A percentile compares a stretch with the other conserved stretches of the same genome.
Conservation (phyloP, 495 filamentous ascomycete species). For the Letharia lupina region DNA sequence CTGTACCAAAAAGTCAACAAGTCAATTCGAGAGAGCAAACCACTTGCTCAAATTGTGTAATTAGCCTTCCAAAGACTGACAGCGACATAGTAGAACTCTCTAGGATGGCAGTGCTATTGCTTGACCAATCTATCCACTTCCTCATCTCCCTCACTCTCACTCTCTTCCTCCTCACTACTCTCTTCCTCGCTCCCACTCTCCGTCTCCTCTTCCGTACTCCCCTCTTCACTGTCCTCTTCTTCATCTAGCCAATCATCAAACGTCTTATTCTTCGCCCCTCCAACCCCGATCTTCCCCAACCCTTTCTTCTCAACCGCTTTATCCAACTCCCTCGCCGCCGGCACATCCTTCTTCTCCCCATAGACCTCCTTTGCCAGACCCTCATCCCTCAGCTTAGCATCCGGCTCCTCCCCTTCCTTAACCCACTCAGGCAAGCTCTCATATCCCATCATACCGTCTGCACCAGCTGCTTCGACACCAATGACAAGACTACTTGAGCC, state of each 20-base stretch:
- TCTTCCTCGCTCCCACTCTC: conserved; percentile 42
- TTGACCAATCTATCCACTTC: conserved; percentile 24
- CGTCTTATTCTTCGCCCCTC: conserved; percentile 45
- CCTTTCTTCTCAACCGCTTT: conserved; percentile 39
- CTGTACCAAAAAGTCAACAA: no score
- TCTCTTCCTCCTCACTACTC: conserved; percentile 26
- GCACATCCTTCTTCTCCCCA: conserved; percentile 30
- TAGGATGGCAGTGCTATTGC: not conserved
- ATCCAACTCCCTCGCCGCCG: conserved; percentile 60
- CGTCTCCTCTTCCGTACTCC: conserved; percentile 38
- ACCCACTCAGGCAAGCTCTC: conserved; percentile 79
- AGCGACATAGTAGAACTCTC: not conserved
- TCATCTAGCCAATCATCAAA: conserved; percentile 87
- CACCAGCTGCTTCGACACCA: conserved; percentile 55
- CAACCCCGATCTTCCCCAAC: conserved; percentile 29
- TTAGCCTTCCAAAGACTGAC: not conserved
- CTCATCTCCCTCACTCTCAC: conserved; percentile 28
- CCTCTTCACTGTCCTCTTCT: conserved; percentile 41
- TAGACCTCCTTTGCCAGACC: conserved; percentile 28
- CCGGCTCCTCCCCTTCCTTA: conserved; percentile 66
- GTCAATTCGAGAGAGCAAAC: not conserved
- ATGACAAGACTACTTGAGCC: conserved; percentile 80
- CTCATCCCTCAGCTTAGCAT: conserved; percentile 57
- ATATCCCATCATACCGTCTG: conserved; percentile 67
- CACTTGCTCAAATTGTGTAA: not conserved